phyloP scores from a whole-genome alignment of 2,329 filamentous ascomycete genomes.

The Leptographium lundbergii region DNA sequence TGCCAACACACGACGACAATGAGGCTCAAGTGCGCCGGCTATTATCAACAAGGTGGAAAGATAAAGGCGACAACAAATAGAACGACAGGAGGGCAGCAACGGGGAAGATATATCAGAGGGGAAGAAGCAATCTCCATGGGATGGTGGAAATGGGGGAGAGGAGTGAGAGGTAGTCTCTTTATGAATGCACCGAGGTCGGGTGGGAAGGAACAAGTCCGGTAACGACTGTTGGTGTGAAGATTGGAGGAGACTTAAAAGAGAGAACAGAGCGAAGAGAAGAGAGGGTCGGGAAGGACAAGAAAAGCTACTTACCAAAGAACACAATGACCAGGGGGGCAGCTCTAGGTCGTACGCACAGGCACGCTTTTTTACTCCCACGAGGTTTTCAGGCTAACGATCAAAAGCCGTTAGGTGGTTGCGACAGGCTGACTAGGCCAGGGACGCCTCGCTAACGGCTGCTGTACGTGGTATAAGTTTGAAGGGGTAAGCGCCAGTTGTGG shows the following conservation, averaged over 20 bases:
- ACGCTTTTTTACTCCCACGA: conserved; percentile 2
- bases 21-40: not conserved
- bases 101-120: not conserved
- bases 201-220: not conserved
- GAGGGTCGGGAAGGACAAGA: not conserved
- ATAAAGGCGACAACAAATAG: not conserved
- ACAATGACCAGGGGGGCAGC: conserved; percentile 3
- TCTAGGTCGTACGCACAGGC: conserved; percentile 9
- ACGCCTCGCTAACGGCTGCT: conserved; percentile 10
- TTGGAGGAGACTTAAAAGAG: not conserved
- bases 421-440: conserved; percentile 10
- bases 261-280: not conserved
- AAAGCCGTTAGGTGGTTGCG: conserved; percentile 11
- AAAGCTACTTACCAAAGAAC: not conserved
- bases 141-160: not conserved
- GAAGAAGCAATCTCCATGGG: conserved; percentile 5
- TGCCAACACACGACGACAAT: not conserved
- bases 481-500: conserved; percentile 10
- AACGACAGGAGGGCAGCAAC: not conserved
- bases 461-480: conserved; percentile 11
- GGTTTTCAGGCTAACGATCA: conserved; percentile 3
- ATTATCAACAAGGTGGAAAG: not conserved
- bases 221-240: not conserved
- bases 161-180: conserved; percentile 6
- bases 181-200: conserved; percentile 7